phyloP scores from a whole-genome alignment of 1,284 basidiomycete genomes.

The Abortiporus biennis region DNA sequence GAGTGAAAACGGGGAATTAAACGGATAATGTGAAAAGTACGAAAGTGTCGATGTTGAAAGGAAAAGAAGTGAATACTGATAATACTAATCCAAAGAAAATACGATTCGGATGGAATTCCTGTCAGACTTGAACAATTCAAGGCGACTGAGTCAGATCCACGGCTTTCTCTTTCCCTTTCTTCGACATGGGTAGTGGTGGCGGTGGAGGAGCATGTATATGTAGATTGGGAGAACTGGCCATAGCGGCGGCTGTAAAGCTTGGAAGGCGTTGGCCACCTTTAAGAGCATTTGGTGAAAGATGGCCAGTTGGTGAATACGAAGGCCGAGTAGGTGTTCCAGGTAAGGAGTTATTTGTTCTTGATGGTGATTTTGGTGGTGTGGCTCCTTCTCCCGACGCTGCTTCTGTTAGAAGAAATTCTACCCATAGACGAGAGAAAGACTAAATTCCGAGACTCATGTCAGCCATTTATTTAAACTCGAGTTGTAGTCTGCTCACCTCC shows the following conservation, averaged over 20 bases:
- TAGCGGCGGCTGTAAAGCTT: conserved; percentile 38
- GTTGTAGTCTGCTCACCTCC: conserved; percentile 41
- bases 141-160: too few species aligned
- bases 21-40: too few species aligned
- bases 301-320: conserved; percentile 13
- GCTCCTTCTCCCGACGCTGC: conserved; percentile 53
- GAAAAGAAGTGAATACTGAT: too few species aligned
- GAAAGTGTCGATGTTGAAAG: too few species aligned
- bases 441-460: too few species aligned
- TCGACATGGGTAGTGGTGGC: too few species aligned
- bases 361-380: conserved; percentile 25
- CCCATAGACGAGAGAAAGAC: conserved; percentile 94
- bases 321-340: conserved; percentile 43
- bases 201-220: conserved; percentile 33
- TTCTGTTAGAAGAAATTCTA: conserved; percentile 92
- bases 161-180: conserved; percentile 23
- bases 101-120: too few species aligned
- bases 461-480: neutral
- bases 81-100: too few species aligned
- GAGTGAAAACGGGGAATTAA: too few species aligned
- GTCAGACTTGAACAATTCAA: too few species aligned
- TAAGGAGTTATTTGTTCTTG: conserved; percentile 36
- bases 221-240: conserved; percentile 49
- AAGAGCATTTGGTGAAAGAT: conserved; percentile 28
- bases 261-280: conserved; percentile 38